Conservation (phyloP, 1,139 yeast genomes). For the Hansenula sp. region DNA sequence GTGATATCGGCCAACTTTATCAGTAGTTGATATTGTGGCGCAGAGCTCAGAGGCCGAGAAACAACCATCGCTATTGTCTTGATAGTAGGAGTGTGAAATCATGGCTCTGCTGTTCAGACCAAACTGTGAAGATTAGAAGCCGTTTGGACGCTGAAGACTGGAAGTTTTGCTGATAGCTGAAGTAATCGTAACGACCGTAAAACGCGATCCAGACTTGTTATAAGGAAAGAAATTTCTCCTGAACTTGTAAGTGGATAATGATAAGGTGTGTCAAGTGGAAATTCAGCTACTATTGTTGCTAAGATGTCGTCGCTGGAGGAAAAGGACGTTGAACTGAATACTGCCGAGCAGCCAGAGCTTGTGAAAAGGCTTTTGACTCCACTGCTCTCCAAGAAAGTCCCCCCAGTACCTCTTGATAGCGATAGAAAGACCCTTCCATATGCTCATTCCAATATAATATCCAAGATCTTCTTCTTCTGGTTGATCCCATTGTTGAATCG, state of each 20-base stretch:
- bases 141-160: too few species aligned
- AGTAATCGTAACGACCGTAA: too few species aligned
- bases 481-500: constrained; percentile 47
- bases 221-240: neutral
- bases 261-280: too few species aligned
- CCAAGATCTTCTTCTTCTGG: constrained; percentile 47
- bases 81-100: too few species aligned
- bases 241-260: constrained; percentile 22
- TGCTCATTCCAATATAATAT: constrained; percentile 28
- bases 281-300: too few species aligned
- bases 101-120: too few species aligned
- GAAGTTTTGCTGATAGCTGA: too few species aligned
- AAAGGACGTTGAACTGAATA: neutral
- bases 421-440: constrained; percentile 46
- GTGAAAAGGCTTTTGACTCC: constrained; percentile 33
- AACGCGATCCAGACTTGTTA: neutral
- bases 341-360: neutral
- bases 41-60: too few species aligned
- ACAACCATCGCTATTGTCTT: too few species aligned
- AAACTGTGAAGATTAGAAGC: too few species aligned
- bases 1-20: too few species aligned
- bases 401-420: constrained; percentile 47
- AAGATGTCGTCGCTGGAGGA: neutral
- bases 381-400: constrained; percentile 35
- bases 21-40: too few species aligned